phyloP scores from a whole-genome alignment of 495 filamentous ascomycete genomes.

The Aspergillus sclerotiicarbonarius region DNA sequence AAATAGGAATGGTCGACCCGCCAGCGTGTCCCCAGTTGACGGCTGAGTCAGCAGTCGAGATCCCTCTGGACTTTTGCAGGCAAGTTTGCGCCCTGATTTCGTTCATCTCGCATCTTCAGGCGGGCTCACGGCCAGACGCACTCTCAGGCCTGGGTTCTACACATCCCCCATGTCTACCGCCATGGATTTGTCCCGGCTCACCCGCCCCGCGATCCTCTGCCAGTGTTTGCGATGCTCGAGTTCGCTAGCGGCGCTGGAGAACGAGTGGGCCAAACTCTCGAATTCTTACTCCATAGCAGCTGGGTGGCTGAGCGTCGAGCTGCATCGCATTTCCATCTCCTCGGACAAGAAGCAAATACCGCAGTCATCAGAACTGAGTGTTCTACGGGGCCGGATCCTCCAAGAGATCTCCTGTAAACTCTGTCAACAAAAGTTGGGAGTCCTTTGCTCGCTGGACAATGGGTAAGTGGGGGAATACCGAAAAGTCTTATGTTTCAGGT shows the following conservation, averaged over 20 bases:
- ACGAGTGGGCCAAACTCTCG: slow-evolving; percentile 48
- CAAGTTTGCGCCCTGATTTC: slow-evolving; percentile 8
- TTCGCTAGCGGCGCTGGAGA: slow-evolving; percentile 47
- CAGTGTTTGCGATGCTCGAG: slow-evolving; percentile 47
- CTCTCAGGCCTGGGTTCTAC: slow-evolving; percentile 3
- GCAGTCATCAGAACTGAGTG: slow-evolving; percentile 36
- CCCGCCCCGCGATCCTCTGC: slow-evolving; percentile 40
- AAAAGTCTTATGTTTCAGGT: not conserved
- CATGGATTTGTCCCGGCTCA: slow-evolving; percentile 42
- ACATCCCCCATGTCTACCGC: slow-evolving; percentile 8
- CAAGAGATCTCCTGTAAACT: slow-evolving; percentile 45
- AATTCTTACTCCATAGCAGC: slow-evolving; percentile 41
- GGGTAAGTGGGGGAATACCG: slow-evolving; percentile 32
- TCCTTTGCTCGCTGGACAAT: slow-evolving; percentile 37
- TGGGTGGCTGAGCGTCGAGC: slow-evolving; percentile 45
- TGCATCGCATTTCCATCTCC: slow-evolving; percentile 43
- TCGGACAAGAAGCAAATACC: slow-evolving; percentile 43
- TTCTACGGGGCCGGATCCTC: slow-evolving; percentile 42
- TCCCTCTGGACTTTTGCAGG: slow-evolving; percentile 25
- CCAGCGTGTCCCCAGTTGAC: slow-evolving; percentile 15
- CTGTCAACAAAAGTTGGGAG: slow-evolving; percentile 46
- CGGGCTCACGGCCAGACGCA: not conserved
- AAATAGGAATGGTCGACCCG: slow-evolving; percentile 15
- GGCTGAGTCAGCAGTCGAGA: slow-evolving; percentile 32
- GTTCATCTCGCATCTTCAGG: not conserved